Conservation (phyloP, 164 flowering plant species). For the Brasenia schreberi region DNA sequence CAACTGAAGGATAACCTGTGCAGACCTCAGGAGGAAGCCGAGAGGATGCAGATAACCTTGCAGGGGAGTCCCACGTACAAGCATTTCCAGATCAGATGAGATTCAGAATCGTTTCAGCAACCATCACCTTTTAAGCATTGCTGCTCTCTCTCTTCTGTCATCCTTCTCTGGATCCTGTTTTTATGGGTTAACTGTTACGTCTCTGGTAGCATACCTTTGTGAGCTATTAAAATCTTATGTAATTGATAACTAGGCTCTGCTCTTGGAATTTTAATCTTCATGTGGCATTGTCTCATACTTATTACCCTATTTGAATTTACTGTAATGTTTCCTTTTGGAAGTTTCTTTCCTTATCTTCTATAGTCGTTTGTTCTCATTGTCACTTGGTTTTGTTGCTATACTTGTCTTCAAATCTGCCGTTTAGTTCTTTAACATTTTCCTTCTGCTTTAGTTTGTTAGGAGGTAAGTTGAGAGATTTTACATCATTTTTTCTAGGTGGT, state of each 20-base stretch:
- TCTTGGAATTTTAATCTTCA: background rate
- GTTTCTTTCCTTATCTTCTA: background rate
- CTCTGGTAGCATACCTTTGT: conserved; percentile 1
- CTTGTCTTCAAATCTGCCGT: too few species aligned
- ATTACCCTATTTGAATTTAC: background rate
- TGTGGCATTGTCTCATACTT: background rate
- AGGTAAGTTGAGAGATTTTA: too few species aligned
- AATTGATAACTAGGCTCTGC: background rate
- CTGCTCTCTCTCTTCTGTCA: conserved; percentile 97
- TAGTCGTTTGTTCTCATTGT: too few species aligned
- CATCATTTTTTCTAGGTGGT: too few species aligned
- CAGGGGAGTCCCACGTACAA: conserved; percentile 13
- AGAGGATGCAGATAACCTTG: conserved; percentile 10
- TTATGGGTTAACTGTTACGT: conserved; percentile 1
- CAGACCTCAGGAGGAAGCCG: conserved; percentile 18
- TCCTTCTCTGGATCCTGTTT: conserved; percentile 6
- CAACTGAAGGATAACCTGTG: conserved; percentile 20
- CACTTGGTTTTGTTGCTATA: too few species aligned
- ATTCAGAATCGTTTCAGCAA: conserved; percentile 2
- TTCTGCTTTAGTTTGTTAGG: too few species aligned
- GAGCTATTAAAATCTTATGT: conserved; percentile 1
- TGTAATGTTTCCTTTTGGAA: too few species aligned
- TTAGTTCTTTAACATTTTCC: too few species aligned
- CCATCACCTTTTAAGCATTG: conserved; percentile 8
- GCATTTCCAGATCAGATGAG: conserved; percentile 31